These are phyloP conservation scores for Serendipita sp. DNA, from an alignment of 1,284 basidiomycete species.

Conservation along the genomic window DNA sequence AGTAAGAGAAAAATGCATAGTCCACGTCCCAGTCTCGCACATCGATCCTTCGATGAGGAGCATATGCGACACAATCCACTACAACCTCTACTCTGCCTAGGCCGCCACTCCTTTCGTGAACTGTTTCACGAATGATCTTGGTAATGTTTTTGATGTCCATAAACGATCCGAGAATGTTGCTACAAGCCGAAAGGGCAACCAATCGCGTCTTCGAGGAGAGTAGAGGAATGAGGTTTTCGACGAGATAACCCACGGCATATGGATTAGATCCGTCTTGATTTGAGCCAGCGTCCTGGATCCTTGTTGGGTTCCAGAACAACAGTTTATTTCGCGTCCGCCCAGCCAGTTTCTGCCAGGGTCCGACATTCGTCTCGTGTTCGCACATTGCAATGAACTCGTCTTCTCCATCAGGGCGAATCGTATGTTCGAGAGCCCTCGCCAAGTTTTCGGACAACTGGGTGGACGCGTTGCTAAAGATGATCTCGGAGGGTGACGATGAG, in stretches of 20 bases:
- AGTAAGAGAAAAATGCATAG: conserved; percentile 56
- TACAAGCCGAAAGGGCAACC: conserved; percentile 60
- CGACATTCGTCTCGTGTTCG: conserved; percentile 75
- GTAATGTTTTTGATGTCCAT: conserved; percentile 46
- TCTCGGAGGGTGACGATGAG: conserved; percentile 41
- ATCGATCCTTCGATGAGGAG: conserved; percentile 56
- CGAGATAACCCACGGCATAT: conserved; percentile 44
- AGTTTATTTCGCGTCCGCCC: conserved; percentile 37
- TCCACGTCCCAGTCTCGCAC: conserved; percentile 65
- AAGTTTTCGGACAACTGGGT: conserved; percentile 54
- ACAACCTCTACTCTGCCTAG: conserved; percentile 47
- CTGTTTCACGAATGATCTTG: conserved; percentile 35
- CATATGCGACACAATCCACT: conserved; percentile 68
- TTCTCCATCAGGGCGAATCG: conserved; percentile 33
- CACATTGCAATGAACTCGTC: conserved; percentile 60
- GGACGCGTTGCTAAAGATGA: conserved; percentile 55
- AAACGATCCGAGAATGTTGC: conserved; percentile 60
- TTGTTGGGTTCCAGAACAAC: conserved; percentile 44
- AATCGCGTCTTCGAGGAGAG: conserved; percentile 53
- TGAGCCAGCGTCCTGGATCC: conserved; percentile 26
- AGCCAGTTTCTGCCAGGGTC: conserved; percentile 64
- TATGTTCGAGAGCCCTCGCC: conserved; percentile 39
- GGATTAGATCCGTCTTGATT: conserved; percentile 30
- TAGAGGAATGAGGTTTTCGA: conserved; percentile 46
- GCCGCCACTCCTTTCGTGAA: conserved; percentile 31